Evolutionary conservation across 2,329 filamentous ascomycete genomes (phyloP), one percentile per base, ranked within the genome.

Genomic region (Fusarium bulbicola): DNA sequence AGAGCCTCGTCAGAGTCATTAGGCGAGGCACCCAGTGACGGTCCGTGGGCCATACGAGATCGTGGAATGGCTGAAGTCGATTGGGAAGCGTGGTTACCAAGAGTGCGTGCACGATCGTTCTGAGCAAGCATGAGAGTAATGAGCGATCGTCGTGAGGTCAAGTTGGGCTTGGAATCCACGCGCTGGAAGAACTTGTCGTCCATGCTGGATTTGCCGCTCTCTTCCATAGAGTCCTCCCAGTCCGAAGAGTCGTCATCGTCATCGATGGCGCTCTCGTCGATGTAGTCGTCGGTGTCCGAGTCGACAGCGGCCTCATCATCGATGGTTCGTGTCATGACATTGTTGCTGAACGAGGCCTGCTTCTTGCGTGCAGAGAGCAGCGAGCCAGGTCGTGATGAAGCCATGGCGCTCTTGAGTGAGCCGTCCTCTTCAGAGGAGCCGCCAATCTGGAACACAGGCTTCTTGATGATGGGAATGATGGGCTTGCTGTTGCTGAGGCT

Each of bases 51-150:
- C 82, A 90, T 62, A 83, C 93, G 80, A 77, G 89, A 74, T 85
- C 92, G 79, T 85, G 93, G 76, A 84, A 95, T 82, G 85, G 95
- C 81, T 84, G 95, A 84, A 81, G 94, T 82, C 80, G 91, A 85
- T 85, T 92, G 84, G 83, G 92, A 83, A 30, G 91, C 92, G 59
- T 87, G 89, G 79, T 91, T 92, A 71, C 90, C 88, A n/a, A 95
- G 87, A 60, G 86, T 91, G 78, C 86, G 87, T 53, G 91, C 89
- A 57, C 93, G 92, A 81, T 93, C 92, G 73, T 90, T 92, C 79
- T 97, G 91, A 18, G 86, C 92, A 80, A 99, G 91, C 87, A 95
- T 92, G 59, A 95, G 91, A 2, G 95, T 98, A 74, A 99, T 92
- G 45, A 98, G 89, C 5, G 95, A 98, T 57, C 93, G 92, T 54